These are phyloP conservation scores for Volvariella volvacea DNA, from an alignment of 1,284 basidiomycete genomes.

Conservation along the genomic window DNA sequence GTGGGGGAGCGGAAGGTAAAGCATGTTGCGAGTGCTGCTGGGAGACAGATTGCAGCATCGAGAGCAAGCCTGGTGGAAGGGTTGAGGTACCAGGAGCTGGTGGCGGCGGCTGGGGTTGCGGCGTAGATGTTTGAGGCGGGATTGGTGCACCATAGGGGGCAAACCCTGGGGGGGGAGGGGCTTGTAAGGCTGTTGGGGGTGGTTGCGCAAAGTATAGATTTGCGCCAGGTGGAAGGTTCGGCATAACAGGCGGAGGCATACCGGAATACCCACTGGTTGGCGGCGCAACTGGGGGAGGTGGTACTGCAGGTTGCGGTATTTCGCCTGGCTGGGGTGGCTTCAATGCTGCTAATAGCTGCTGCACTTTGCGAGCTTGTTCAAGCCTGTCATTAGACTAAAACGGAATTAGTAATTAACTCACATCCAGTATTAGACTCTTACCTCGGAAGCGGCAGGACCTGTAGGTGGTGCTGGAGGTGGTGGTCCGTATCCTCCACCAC, in stretches of 20 bases:
- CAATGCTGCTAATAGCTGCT: conserved; percentile 71
- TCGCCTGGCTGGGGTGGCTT: conserved; percentile 54
- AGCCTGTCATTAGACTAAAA: conserved; percentile 59
- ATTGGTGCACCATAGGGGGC: conserved; percentile 32
- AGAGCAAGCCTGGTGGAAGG: conserved; percentile 59
- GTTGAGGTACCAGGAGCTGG: conserved; percentile 14
- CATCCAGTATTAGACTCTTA: conserved; percentile 15
- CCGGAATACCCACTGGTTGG: conserved; percentile 19
- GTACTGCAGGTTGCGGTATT: conserved; percentile 25
- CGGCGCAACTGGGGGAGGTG: conserved; percentile 20
- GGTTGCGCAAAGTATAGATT: conserved; percentile 38
- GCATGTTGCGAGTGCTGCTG: conserved; percentile 30
- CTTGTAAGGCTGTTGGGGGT: conserved; percentile 25
- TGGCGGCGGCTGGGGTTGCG: conserved; percentile 23
- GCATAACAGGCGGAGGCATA: conserved; percentile 17
- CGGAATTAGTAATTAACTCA: conserved; percentile 6
- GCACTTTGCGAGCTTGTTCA: conserved; percentile 77
- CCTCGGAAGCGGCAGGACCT: conserved; percentile 9
- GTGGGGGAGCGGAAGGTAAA: neutral
- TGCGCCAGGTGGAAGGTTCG: conserved; percentile 24
- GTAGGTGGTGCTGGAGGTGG: conserved; percentile 14
- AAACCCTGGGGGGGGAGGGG: conserved; percentile 27
- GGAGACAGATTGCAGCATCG: conserved; percentile 45
- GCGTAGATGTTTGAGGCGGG: conserved; percentile 28
- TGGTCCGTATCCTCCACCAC: conserved; percentile 10